phyloP scores from a whole-genome alignment of 75 land plant species.

The Ceratopteris richardii region DNA sequence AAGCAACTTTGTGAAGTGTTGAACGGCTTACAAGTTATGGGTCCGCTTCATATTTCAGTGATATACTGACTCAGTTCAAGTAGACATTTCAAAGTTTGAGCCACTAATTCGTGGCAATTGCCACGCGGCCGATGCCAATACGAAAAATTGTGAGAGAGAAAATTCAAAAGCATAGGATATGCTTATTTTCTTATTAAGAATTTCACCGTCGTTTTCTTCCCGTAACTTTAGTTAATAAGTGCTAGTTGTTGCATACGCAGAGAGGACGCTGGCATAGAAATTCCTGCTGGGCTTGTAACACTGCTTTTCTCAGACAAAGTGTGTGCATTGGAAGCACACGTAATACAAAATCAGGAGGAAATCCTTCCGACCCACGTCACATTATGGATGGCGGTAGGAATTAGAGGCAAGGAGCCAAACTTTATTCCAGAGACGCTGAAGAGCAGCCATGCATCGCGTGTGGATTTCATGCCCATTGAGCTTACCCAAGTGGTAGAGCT shows the following conservation, averaged over 20 bases:
- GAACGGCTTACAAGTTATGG: too few relatives aligned
- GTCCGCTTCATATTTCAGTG: conserved; percentile 51
- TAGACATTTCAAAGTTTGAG: conserved; percentile 44
- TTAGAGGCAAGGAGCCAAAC: too few relatives aligned
- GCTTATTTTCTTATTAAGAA: conserved; percentile 53
- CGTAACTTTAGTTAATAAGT: conserved; percentile 89
- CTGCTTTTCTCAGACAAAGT: conserved; percentile 58
- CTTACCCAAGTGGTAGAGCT: too few relatives aligned
- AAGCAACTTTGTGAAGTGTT: conserved; percentile 40
- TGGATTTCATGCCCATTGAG: too few relatives aligned
- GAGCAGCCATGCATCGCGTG: too few relatives aligned
- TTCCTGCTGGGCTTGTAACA: conserved; percentile 61
- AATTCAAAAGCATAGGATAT: conserved; percentile 53
- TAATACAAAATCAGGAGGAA: conserved; percentile 40
- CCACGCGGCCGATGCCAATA: conserved; percentile 40
- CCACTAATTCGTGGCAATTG: conserved; percentile 52
- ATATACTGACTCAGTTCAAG: conserved; percentile 78
- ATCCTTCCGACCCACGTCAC: conserved; percentile 45
- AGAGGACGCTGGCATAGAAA: conserved; percentile 29
- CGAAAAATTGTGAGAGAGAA: conserved; percentile 37
- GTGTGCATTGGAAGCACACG: conserved; percentile 64
- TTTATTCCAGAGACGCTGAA: too few relatives aligned
- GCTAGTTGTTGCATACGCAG: conserved; percentile 73
- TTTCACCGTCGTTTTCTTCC: too few relatives aligned
- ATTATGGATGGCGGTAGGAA: too few relatives aligned